A percentile compares a stretch with the other conserved stretches of the same genome.
Conservation (phyloP, 2,329 filamentous ascomycete species). For the Mycogone perniciosa region DNA sequence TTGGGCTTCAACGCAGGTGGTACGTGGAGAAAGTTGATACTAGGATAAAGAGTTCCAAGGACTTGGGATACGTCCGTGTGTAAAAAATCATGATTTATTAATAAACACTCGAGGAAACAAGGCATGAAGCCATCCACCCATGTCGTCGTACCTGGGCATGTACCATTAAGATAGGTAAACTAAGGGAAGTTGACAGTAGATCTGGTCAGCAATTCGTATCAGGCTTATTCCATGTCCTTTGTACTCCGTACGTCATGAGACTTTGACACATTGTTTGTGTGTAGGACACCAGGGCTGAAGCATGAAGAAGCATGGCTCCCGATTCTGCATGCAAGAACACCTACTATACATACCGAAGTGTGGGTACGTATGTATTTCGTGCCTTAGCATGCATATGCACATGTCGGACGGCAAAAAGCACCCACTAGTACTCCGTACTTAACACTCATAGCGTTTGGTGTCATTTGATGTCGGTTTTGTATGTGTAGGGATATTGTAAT, state of each 20-base stretch:
- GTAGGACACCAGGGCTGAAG: no score
- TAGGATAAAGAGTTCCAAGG: not conserved
- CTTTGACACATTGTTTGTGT: no score
- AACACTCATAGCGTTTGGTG: not conserved
- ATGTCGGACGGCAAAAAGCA: slow-evolving; percentile 1
- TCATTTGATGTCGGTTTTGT: not conserved
- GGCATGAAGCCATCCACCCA: no score
- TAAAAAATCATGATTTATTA: no score
- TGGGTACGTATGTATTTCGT: slow-evolving; percentile 3
- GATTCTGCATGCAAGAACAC: slow-evolving; percentile 1
- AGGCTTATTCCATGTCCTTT: no score
- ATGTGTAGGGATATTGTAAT: not conserved
- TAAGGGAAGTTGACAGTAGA: no score
- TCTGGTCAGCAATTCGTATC: no score
- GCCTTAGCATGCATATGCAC: slow-evolving; percentile 8
- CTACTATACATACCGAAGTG: slow-evolving; percentile 1
- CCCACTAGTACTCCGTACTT: not conserved
- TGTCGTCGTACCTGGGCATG: not conserved
- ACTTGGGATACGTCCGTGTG: not conserved
- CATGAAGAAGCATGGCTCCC: not conserved
- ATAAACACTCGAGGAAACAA: no score
- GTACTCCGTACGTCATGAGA: no score
- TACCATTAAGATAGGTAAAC: no score
- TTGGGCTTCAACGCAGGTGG: slow-evolving; percentile 8
- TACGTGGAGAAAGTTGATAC: not conserved